phyloP scores from a whole-genome alignment of 2,329 filamentous ascomycete species.

The Knufia fluminis region DNA sequence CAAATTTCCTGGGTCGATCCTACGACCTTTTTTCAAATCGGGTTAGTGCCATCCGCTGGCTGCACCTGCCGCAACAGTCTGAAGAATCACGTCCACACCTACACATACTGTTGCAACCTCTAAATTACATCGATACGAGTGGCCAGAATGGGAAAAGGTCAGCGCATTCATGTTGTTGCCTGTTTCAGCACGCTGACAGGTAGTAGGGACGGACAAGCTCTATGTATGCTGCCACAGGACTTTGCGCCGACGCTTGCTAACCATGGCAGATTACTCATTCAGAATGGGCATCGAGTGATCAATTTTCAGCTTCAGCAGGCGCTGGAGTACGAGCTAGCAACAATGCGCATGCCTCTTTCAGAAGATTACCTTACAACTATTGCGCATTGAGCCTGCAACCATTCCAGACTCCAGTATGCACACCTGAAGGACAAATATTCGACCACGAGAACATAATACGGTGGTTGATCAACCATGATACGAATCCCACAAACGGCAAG shows the following conservation, averaged over 20 bases:
- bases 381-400: slow-evolving; percentile 93
- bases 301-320: slow-evolving; percentile 72
- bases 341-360: slow-evolving; percentile 58
- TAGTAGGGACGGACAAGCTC: slow-evolving; percentile 40
- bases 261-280: slow-evolving; percentile 73
- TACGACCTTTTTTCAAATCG: too few relatives aligned
- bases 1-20: background rate
- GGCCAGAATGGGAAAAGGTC: slow-evolving; percentile 33
- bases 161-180: slow-evolving; percentile 16
- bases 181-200: slow-evolving; percentile 15
- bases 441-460: slow-evolving; percentile 88
- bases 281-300: slow-evolving; percentile 89
- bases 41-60: too few relatives aligned
- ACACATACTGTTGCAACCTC: background rate
- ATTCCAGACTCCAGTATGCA: slow-evolving; percentile 91
- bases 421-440: slow-evolving; percentile 76
- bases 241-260: slow-evolving; percentile 8
- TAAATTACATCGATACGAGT: background rate
- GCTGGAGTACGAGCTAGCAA: slow-evolving; percentile 52
- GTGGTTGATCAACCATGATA: slow-evolving; percentile 89
- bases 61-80: too few relatives aligned
- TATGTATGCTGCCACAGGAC: slow-evolving; percentile 31
- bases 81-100: background rate
- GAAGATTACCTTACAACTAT: slow-evolving; percentile 91
- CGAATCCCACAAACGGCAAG: slow-evolving; percentile 78